Percentiles rank a stretch among this genome's conserved stretches.
These are phyloP conservation scores for Endocalyx cinctus DNA, from an alignment of 2,329 filamentous ascomycete species.

Conservation along the genomic window DNA sequence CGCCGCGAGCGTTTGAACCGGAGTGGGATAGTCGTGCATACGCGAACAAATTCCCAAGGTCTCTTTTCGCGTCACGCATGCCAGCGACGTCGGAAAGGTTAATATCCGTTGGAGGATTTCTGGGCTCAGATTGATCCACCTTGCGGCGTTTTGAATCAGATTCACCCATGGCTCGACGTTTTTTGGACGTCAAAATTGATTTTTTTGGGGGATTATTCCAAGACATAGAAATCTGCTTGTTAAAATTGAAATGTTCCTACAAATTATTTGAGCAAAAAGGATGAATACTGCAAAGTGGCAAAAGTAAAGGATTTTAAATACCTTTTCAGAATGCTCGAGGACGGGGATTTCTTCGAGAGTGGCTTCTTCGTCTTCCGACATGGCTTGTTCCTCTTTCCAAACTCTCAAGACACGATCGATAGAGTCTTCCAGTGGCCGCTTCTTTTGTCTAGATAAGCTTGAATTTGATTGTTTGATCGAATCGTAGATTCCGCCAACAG, in stretches of 20 bases:
- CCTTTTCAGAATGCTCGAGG: too few relatives aligned
- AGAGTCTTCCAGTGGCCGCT: slow-evolving; percentile 75
- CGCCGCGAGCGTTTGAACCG: slow-evolving; percentile 69
- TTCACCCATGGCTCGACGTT: too few relatives aligned
- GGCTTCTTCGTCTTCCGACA: slow-evolving; percentile 39
- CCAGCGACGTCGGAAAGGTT: slow-evolving; percentile 71
- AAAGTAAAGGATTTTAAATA: too few relatives aligned
- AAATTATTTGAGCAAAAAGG: too few relatives aligned
- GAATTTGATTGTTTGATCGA: slow-evolving; percentile 83
- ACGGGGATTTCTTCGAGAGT: slow-evolving; percentile 23
- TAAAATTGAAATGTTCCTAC: slow-evolving; percentile 30
- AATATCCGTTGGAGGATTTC: slow-evolving; percentile 61
- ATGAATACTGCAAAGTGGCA: too few relatives aligned
- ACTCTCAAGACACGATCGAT: slow-evolving; percentile 78
- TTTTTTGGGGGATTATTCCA: too few relatives aligned
- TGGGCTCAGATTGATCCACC: slow-evolving; percentile 48
- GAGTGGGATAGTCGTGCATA: too few relatives aligned
- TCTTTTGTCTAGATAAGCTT: slow-evolving; percentile 75
- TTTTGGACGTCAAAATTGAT: too few relatives aligned
- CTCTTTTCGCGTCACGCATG: too few relatives aligned
- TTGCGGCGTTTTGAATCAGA: slow-evolving; percentile 63
- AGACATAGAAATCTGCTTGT: slow-evolving; percentile 36
- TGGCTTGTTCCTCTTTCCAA: slow-evolving; percentile 60
- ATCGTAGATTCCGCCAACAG: slow-evolving; percentile 64
- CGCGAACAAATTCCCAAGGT: too few relatives aligned